Evolutionary conservation across 345 rosid species (phyloP), one percentile per base, ranked within the genome.

Genomic region (Brassica incana): DNA sequence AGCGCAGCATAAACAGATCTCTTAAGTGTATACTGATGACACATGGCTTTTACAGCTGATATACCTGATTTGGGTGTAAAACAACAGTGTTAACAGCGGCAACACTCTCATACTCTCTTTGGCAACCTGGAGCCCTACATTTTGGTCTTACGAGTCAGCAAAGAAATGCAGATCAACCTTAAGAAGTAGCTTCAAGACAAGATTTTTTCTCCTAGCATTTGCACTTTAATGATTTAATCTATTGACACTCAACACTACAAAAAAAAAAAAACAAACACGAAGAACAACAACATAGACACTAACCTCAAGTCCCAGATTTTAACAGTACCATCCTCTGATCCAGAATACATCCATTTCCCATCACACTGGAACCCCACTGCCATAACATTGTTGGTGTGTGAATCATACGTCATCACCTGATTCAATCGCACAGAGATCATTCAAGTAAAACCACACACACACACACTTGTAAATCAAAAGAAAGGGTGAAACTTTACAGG

Each of bases 321-420:
- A 72, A 95, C 99, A 0, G 98, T 95, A 25, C 98, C 97, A 86
- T 95, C 99, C 80, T 93, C 99, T 30, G 98, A 95, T 69, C 99
- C 99, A n/a, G 99, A 93, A 76, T 95, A 95, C 99, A 95, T 95
- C 60, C 60, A 54, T 54, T 54, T 54, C 2, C 60, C 99, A 85
- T 95, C 99, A 84, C 96, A 93, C 32, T 95, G 98, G 81, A 95
- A 95, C 29, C 56, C 98, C 75, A 93, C 97, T 11, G 97, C 97
- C 98, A 91, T 93, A 77, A 95, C 98, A 85, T 93, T 95, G 83
- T 81, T 90, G 64, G 97, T 90, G 83, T 95, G 99, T 29, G 98
- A 91, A 81, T 95, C 98, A 66, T 87, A 95, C 70, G 97, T 95
- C 88, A 86, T 88, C 61, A 93, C 93, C 98, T 95, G 83, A 43